A percentile compares a stretch with the other conserved stretches of the same genome.
phyloP scores from a whole-genome alignment of 2,329 filamentous ascomycete genomes.

The Monosporascus sp. region DNA sequence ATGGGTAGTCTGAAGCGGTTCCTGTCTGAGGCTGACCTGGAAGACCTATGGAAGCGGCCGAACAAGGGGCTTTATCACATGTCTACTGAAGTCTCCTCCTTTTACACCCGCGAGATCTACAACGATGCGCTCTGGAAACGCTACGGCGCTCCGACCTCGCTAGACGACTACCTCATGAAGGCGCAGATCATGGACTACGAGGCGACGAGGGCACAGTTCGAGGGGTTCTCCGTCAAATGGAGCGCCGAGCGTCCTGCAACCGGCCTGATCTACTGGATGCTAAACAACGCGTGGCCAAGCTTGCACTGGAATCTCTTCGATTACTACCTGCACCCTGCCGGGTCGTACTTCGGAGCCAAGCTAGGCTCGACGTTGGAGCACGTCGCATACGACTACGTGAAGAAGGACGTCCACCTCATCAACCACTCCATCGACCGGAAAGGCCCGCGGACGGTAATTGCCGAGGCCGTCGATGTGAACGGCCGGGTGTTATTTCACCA shows the following conservation, averaged over 20 bases:
- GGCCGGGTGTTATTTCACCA: slow-evolving; percentile 38
- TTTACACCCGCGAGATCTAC: slow-evolving; percentile 52
- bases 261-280: slow-evolving; percentile 62
- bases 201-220: slow-evolving; percentile 54
- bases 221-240: slow-evolving; percentile 50
- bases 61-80: slow-evolving; percentile 54
- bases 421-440: slow-evolving; percentile 42
- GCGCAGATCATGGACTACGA: slow-evolving; percentile 61
- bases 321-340: slow-evolving; percentile 54
- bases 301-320: slow-evolving; percentile 63
- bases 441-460: slow-evolving; percentile 36
- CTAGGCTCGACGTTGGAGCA: slow-evolving; percentile 45
- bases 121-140: slow-evolving; percentile 48
- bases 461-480: slow-evolving; percentile 44
- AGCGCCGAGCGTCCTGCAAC: slow-evolving; percentile 47
- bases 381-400: slow-evolving; percentile 48
- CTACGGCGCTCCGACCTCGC: slow-evolving; percentile 44
- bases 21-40: slow-evolving; percentile 42
- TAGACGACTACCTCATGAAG: slow-evolving; percentile 56
- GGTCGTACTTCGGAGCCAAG: slow-evolving; percentile 56
- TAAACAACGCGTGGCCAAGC: slow-evolving; percentile 60
- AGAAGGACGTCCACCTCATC: slow-evolving; percentile 43
- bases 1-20: slow-evolving; percentile 49
- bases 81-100: slow-evolving; percentile 49
- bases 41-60: slow-evolving; percentile 51